Base-by-base conservation (phyloP, 805 yeast genomes). In the Sporopachydermia quercuum region DNA sequence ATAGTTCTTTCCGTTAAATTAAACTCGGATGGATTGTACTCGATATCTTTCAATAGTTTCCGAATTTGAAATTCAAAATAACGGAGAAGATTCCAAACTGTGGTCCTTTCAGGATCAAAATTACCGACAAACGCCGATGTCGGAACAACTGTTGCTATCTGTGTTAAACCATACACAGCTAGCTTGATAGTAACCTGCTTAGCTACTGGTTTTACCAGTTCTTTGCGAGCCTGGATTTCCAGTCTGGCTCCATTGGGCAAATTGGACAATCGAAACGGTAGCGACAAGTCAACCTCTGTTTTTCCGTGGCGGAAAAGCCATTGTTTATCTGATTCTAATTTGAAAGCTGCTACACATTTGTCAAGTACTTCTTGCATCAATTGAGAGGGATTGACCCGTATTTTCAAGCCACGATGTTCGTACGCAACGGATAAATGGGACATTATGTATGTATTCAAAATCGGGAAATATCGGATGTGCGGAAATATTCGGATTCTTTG, bases 181-280 rank as follows among this genome's bases (percentile, higher is more conserved):
- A 23, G 8, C 30, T 23, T 23, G n/a, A 23, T n/a, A 8, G 30
- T 23, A 23, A 23, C 30, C 8, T 8, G 13, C 13, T n/a, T 8
- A 8, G 30, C 13, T n/a, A 8, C 30, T 8, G 30, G 13, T 18
- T 40, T 19, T 14, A 41, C 41, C 16, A 44, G 5, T n/a, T n/a
- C n/a, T n/a, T n/a, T n/a, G n/a, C n/a, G n/a, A n/a, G n/a, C n/a
- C n/a, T n/a, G n/a, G n/a, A n/a, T n/a, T 15, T 40, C 41, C 27
- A 70, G 41, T 36, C 65, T 69, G 14, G 61, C 63, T 8, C 74
- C 74, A 4, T 59, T 52, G 2, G 73, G 68, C 15, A 70, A 45
- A 39, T 63, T 62, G 13, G 63, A 47, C 14, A 68, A 47, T 42
- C 74, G 55, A 43, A 64, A 50, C 1, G 75, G 74, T 23, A 68